Evolutionary conservation across 345 rosid genomes (phyloP), one percentile per base, ranked within the genome.

Genomic region (Acer yangbiense): DNA sequence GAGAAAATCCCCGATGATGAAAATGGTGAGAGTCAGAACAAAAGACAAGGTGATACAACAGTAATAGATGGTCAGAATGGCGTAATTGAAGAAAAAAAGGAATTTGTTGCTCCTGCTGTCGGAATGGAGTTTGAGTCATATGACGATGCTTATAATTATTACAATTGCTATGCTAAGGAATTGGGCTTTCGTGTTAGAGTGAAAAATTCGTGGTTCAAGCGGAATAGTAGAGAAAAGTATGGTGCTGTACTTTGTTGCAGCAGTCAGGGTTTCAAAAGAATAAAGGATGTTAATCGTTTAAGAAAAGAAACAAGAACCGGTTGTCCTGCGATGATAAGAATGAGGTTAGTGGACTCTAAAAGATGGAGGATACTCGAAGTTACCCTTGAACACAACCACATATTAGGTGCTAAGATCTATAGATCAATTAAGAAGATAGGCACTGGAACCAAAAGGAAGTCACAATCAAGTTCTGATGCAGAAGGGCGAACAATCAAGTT

Each of bases 91-190:
- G 90, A 79, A n/a, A 83, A 85, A 73, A 91, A 87, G 67, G 89
- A 89, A 69, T 91, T 89, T 60, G 90, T 87, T 62, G 84, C 92
- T 6, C 97, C 97, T 1, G 89, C 91, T 4, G 85, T 91, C 16
- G 94, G 95, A n/a, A 87, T 91, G 95, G 97, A 93, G 85, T 91
- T 93, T 68, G 95, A 93, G 71, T 83, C 95, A 0, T 91, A 91
- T 50, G 94, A 93, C 62, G 97, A 91, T 83, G 94, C 91, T 12
- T 93, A 93, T 80, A 89, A 89, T 85, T 93, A 91, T 77, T 93
- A 93, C 68, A 93, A 83, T 55, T 91, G 92, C 77, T 91, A 93
- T 62, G 98, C 96, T 48, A 84, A 86, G 57, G 93, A 93, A 84
- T 83, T 81, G 10, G 96, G 98, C 25, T 93, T 93, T 73, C 80